Evolutionary conservation across 78 protist genomes (phyloP).

Genomic region (Cavenderia fasciculata): DNA sequence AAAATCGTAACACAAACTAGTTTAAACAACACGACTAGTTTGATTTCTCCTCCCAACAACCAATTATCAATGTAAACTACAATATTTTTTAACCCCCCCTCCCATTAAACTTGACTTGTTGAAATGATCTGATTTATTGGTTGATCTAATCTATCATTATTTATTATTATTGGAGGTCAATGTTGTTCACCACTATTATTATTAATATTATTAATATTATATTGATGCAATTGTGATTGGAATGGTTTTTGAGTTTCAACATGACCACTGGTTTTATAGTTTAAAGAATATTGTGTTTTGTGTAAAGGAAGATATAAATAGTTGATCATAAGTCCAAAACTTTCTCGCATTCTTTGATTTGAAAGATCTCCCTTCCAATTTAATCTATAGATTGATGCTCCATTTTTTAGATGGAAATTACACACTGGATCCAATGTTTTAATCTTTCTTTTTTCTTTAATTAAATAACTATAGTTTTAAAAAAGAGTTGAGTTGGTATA

Average conservation of each 20-base stretch:
- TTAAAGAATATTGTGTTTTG: background rate
- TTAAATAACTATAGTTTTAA: slow-evolving; percentile 7
- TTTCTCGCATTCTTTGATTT: slow-evolving; percentile 29
- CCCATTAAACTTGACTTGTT: too few species aligned
- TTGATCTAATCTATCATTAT: too few species aligned
- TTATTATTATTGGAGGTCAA: too few species aligned
- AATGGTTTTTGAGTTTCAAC: slow-evolving; percentile 10
- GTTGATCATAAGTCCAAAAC: slow-evolving; percentile 63
- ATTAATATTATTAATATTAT: too few species aligned
- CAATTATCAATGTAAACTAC: too few species aligned
- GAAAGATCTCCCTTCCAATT: slow-evolving; percentile 66
- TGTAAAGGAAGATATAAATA: slow-evolving; percentile 7
- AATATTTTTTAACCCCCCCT: too few species aligned
- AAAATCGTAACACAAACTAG: too few species aligned
- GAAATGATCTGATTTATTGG: too few species aligned
- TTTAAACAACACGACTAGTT: too few species aligned
- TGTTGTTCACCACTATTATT: too few species aligned
- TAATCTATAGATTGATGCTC: slow-evolving; percentile 60
- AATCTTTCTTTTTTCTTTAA: slow-evolving; percentile 34
- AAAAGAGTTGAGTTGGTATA: background rate
- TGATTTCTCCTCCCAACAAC: too few species aligned
- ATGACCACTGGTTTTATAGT: slow-evolving; percentile 12
- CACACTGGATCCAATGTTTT: slow-evolving; percentile 62
- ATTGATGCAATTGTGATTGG: background rate
- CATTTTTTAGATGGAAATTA: slow-evolving; percentile 75